phyloP scores from a whole-genome alignment of 2,329 filamentous ascomycete genomes.

The Aspergillus quadrilineatus region DNA sequence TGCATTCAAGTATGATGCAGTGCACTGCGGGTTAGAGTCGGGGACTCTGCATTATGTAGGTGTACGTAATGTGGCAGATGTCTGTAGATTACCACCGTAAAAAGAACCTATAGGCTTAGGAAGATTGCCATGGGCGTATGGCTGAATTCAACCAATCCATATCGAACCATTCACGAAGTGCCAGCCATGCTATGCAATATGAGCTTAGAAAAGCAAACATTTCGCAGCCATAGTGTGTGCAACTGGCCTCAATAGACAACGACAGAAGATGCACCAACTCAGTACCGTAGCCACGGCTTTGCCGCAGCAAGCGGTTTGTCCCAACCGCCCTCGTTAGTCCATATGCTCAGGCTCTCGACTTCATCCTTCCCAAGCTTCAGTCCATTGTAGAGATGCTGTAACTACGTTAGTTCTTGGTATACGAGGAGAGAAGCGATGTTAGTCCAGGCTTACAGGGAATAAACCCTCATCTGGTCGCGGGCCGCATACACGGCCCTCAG shows the following conservation, averaged over 20 bases:
- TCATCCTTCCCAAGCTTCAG: constrained; percentile 39
- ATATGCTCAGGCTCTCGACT: constrained; percentile 38
- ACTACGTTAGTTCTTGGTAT: neutral
- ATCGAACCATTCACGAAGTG: neutral
- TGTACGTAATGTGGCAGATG: neutral
- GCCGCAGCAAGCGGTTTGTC: constrained; percentile 34
- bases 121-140: neutral
- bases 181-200: neutral
- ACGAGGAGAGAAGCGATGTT: neutral
- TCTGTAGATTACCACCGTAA: neutral
- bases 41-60: neutral
- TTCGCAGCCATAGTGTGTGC: neutral
- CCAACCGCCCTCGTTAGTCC: constrained; percentile 40
- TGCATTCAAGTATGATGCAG: neutral
- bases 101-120: neutral
- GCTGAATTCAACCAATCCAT: neutral
- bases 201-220: neutral
- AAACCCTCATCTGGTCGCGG: constrained; percentile 39
- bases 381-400: constrained; percentile 41
- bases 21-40: neutral
- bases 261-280: neutral
- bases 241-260: neutral
- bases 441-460: constrained; percentile 36
- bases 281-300: constrained; percentile 39
- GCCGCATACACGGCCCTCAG: constrained; percentile 38